Evolutionary conservation across 163 green algal genomes (phyloP), one percentile per base, ranked within the genome.

Genomic region (Smithsoniella earleae): DNA sequence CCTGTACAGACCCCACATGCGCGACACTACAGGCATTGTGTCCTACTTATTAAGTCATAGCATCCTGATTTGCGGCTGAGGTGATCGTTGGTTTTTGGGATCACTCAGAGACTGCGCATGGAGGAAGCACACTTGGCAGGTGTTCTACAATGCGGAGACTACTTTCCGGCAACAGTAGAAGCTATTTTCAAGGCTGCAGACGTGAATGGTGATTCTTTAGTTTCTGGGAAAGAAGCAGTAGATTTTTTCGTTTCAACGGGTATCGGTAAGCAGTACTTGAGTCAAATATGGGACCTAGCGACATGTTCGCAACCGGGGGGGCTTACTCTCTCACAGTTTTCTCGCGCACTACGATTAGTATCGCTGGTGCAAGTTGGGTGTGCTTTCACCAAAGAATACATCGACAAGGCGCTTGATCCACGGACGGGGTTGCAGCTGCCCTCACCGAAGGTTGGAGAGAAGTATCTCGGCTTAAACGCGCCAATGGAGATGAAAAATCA

Each of bases 201-300:
- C 58, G 25, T 43, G n/a, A 69, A 69, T 36, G n/a, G 58, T n/a
- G 58, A 69, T 36, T 30, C 30, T 13, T n/a, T 69, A 30, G 58
- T 69, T 36, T 43, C 27, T 43, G 58, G 58, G 34, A 69, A 69
- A 13, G 58, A 69, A 38, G 58, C 58, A 5, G 58, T 69, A 30
- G 58, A 69, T 16, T 69, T 69, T 69, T 69, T 69, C 16, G 4
- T 69, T 5, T 69, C 58, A 8, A 69, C 58, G 6, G 58, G 58
- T 36, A 8, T 69, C 8, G 5, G 5, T 22, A 36, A 69, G 25
- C 22, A 16, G 0, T 25, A 69, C 25, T 33, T 69, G 3, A 69
- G 58, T 33, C 20, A 69, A 40, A 31, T 69, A 10, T 69, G 58
- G 58, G 58, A 69, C 18, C 30, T 33, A 43, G 58, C 58, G 4